Percentiles rank a stretch among this genome's conserved stretches.
phyloP scores from a whole-genome alignment of 768 basidiomycete genomes.

The Amanita pseudoporphyria region DNA sequence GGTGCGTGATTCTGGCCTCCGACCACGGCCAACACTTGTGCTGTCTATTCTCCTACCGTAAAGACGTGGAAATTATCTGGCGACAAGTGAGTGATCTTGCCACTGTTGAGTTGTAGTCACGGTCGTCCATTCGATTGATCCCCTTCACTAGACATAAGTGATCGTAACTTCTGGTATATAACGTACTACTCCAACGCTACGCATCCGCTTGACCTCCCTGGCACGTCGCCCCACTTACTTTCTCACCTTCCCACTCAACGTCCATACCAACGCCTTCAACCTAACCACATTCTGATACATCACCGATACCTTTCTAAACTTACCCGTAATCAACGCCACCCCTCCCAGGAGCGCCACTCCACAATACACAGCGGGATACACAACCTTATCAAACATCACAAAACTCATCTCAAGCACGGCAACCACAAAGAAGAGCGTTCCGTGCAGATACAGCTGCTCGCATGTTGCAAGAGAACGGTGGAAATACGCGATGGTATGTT shows the following conservation, averaged over 20 bases:
- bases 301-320: constrained; percentile 1
- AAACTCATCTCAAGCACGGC: constrained; percentile 19
- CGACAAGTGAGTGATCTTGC: too few species aligned
- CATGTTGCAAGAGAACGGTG: constrained; percentile 19
- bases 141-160: too few species aligned
- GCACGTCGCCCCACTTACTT: too few species aligned
- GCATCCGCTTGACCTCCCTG: neutral
- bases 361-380: constrained; percentile 18
- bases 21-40: too few species aligned
- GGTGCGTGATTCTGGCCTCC: too few species aligned
- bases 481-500: constrained; percentile 18
- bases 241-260: neutral
- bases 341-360: neutral
- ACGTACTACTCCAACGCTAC: neutral
- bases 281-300: neutral
- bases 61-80: too few species aligned
- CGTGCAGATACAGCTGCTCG: constrained; percentile 24
- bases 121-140: too few species aligned
- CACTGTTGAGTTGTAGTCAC: too few species aligned
- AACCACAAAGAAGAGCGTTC: constrained; percentile 18
- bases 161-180: too few species aligned
- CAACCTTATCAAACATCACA: constrained; percentile 20
- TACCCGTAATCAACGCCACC: neutral
- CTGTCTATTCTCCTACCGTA: too few species aligned
- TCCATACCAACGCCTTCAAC: constrained; percentile 1